A percentile compares a stretch with the other conserved stretches of the same genome.
phyloP scores from a whole-genome alignment of 768 basidiomycete species.

The Xanthoconium stramineum region DNA sequence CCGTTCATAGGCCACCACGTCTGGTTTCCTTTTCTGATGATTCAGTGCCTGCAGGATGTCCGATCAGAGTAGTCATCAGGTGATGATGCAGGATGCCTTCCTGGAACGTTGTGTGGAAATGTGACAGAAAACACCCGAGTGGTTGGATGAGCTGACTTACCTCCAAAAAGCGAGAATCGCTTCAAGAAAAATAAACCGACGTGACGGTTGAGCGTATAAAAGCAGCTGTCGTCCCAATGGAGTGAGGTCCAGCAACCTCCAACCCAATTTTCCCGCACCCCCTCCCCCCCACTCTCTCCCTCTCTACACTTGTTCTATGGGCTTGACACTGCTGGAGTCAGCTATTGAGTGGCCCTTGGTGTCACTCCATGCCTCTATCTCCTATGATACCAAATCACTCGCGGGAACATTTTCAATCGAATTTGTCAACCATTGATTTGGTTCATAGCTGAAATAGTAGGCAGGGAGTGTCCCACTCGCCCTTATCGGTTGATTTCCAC shows the following conservation, averaged over 20 bases:
- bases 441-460: constrained; percentile 63
- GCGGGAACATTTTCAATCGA: constrained; percentile 33
- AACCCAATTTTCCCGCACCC: constrained; percentile 24
- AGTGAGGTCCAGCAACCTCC: neutral
- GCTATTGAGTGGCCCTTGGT: constrained; percentile 22
- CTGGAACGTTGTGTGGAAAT: constrained; percentile 12
- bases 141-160: constrained; percentile 5
- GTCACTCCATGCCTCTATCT: constrained; percentile 31
- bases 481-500: constrained; percentile 8
- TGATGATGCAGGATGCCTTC: constrained; percentile 10
- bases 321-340: constrained; percentile 7
- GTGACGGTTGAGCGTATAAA: constrained; percentile 17
- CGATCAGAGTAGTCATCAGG: constrained; percentile 24
- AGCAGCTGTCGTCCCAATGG: constrained; percentile 4
- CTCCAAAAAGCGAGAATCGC: constrained; percentile 9
- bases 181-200: constrained; percentile 3
- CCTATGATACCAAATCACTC: constrained; percentile 39
- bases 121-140: constrained; percentile 20
- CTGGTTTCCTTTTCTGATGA: constrained; percentile 24
- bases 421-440: constrained; percentile 36
- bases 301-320: neutral
- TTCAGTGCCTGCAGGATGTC: constrained; percentile 16
- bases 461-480: constrained; percentile 36
- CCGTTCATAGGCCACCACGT: constrained; percentile 10
- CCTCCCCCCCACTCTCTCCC: neutral